These are phyloP conservation scores for Panellus pusillus DNA, from an alignment of 768 basidiomycete species.

Conservation along the genomic window DNA sequence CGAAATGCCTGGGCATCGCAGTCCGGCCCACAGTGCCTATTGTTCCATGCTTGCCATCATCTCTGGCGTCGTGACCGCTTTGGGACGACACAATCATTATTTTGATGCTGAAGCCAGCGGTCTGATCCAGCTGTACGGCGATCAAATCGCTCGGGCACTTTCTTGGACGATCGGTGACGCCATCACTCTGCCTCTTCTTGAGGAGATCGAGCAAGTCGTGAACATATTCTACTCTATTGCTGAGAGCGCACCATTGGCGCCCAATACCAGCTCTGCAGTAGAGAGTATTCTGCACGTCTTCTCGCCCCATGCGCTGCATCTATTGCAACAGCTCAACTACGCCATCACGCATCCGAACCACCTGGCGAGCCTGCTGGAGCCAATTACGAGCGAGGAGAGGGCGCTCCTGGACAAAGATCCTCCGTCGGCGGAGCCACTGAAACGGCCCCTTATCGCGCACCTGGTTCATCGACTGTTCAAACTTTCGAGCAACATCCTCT, in stretches of 20 bases:
- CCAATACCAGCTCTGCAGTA: conserved; percentile 49
- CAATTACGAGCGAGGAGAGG: conserved; percentile 76
- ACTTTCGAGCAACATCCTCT: conserved; percentile 67
- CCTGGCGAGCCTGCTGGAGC: conserved; percentile 77
- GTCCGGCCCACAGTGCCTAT: conserved; percentile 78
- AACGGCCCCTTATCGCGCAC: conserved; percentile 70
- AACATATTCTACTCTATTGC: conserved; percentile 78
- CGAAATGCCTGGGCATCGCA: conserved; percentile 73
- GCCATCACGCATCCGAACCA: conserved; percentile 90
- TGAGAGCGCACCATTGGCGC: conserved; percentile 46
- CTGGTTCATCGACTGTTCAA: conserved; percentile 72
- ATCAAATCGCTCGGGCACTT: conserved; percentile 74
- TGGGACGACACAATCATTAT: conserved; percentile 69
- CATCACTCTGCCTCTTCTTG: conserved; percentile 72
- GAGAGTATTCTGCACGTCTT: conserved; percentile 70
- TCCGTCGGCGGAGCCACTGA: conserved; percentile 58
- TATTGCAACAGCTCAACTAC: conserved; percentile 88
- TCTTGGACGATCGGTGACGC: conserved; percentile 82
- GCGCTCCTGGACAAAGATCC: conserved; percentile 66
- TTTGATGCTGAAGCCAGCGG: conserved; percentile 86
- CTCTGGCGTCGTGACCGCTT: conserved; percentile 63
- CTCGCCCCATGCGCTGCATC: conserved; percentile 62
- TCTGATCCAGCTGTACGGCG: conserved; percentile 80
- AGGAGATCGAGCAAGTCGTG: conserved; percentile 81
- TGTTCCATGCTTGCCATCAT: conserved; percentile 83